Base-by-base conservation (phyloP, 805 yeast genomes). In the Starmerella stellata region DNA sequence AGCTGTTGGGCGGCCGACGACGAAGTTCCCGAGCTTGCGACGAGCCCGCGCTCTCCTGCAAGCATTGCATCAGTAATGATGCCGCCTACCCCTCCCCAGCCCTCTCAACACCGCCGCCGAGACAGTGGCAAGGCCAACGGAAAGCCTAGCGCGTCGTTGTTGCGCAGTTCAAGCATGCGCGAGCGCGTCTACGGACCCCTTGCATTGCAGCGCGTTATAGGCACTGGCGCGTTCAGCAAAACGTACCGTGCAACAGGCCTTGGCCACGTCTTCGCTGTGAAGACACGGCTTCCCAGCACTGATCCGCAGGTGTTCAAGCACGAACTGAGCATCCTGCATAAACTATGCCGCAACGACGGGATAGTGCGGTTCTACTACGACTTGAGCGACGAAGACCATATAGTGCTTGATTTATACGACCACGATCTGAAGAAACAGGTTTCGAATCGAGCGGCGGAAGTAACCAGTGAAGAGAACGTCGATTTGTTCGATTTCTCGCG, bases 221-320 rank as follows among this genome's bases (percentile, higher is more conserved):
- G 67, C 36, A 63, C 58, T 52, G 96, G 96, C 9, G 94, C 95
- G 0, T 85, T 87, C 54, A 80, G 93, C 5, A 67, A 69, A n/a
- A 95, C 83, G 3, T 78, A 72, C 61, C 74, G 69, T 53, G 93
- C 87, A 0, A 47, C 58, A 5, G 46, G 48, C n/a, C 52, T 63
- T 5, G 54, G 58, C 21, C 55, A 65, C 30, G 54, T 60, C 28
- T 74, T 78, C 17, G 93, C 94, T n/a, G 69, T 81, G 49, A 81
- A 81, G 53, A 15, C 32, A 27, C 41, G 50, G 23, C 38, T 39
- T 24, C 30, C 42, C 13, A 41, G 44, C 32, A 46, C 50, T 2
- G 29, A 30, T 32, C 37, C 39, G 17, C 38, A 27, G 27, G 30
- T 41, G 15, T 43, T 46, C 15, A 37, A 30, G 9, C 44, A 42